Percentiles rank a stretch among this genome's conserved stretches.
These are phyloP conservation scores for Sugiyamaella castrensis DNA, from an alignment of 1,139 yeast genomes.

Conservation along the genomic window DNA sequence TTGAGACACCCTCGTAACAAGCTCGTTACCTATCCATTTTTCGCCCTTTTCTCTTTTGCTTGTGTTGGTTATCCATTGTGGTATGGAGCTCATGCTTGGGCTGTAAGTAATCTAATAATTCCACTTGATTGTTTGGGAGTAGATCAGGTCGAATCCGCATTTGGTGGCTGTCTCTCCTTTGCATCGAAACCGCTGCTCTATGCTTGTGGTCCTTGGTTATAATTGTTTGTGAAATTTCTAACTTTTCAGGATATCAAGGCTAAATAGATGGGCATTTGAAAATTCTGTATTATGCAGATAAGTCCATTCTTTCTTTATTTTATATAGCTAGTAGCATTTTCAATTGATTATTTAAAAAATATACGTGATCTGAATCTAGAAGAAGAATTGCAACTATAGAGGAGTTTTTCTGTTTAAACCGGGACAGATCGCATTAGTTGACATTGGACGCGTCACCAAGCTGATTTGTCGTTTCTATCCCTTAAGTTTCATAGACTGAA, in stretches of 20 bases:
- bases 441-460: no score
- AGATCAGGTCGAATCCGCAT: not conserved
- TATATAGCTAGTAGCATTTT: not conserved
- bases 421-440: not conserved
- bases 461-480: no score
- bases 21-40: conserved; percentile 81
- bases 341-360: not conserved
- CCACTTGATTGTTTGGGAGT: not conserved
- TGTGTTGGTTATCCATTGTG: conserved; percentile 62
- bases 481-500: no score
- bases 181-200: not conserved
- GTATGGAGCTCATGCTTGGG: conserved; percentile 72
- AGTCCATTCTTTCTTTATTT: no score
- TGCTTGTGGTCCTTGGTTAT: no score
- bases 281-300: no score
- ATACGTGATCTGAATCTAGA: not conserved
- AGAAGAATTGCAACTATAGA: no score
- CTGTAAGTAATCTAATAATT: conserved; percentile 19
- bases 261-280: conserved; percentile 2
- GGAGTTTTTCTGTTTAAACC: no score
- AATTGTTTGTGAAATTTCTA: not conserved
- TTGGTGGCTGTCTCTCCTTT: no score
- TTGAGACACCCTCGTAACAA: conserved; percentile 61
- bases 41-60: conserved; percentile 75
- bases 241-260: conserved; percentile 10